These are phyloP conservation scores for Takashimella tepidaria DNA, from an alignment of 1,284 basidiomycete species.

Conservation along the genomic window DNA sequence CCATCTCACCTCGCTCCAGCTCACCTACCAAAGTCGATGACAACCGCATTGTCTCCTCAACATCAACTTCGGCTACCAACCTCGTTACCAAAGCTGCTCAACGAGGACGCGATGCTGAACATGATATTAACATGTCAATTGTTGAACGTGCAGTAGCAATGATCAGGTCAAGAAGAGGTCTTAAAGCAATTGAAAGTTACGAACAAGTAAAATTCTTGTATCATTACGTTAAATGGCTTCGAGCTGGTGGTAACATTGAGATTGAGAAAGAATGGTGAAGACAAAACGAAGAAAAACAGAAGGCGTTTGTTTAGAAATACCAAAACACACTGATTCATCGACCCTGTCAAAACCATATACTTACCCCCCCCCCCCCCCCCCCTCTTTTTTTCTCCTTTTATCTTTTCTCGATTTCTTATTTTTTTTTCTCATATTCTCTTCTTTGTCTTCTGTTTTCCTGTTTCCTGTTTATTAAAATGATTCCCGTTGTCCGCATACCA, in stretches of 20 bases:
- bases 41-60: slow-evolving; percentile 4
- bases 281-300: too few relatives aligned
- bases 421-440: too few relatives aligned
- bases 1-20: background rate
- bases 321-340: too few relatives aligned
- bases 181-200: slow-evolving; percentile 84
- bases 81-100: slow-evolving; percentile 2
- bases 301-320: too few relatives aligned
- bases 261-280: background rate
- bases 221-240: slow-evolving; percentile 68
- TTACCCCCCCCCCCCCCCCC: too few relatives aligned
- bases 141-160: slow-evolving; percentile 69
- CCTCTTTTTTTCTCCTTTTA: too few relatives aligned
- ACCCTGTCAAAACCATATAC: too few relatives aligned
- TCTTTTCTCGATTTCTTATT: too few relatives aligned
- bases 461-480: too few relatives aligned
- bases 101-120: slow-evolving; percentile 41
- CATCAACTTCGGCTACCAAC: too few relatives aligned
- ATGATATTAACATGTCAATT: slow-evolving; percentile 54
- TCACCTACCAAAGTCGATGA: slow-evolving; percentile 2
- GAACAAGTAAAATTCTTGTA: slow-evolving; percentile 83
- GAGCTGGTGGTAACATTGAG: slow-evolving; percentile 18
- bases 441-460: too few relatives aligned
- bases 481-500: too few relatives aligned
- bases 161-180: slow-evolving; percentile 66